Evolutionary conservation across 2,329 filamentous ascomycete genomes (phyloP).

Genomic region (Botryotinia globosa): DNA sequence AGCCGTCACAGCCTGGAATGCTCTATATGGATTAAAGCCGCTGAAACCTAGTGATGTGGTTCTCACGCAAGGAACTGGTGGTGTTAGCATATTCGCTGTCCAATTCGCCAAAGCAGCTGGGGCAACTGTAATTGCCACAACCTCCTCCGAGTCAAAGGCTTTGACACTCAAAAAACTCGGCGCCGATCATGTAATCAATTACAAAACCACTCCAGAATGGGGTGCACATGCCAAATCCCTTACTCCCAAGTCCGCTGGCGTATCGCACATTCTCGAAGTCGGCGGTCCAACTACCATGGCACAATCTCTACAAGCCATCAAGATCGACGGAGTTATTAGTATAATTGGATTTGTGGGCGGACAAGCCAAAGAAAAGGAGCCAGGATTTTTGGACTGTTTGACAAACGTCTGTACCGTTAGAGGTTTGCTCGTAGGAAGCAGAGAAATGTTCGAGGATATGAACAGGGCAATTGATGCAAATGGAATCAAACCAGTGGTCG

Average conservation of each 20-base stretch:
- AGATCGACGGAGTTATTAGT: constrained; percentile 43
- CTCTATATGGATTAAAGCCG: constrained; percentile 49
- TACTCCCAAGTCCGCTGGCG: constrained; percentile 41
- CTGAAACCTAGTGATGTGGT: constrained; percentile 41
- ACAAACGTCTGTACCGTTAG: constrained; percentile 44
- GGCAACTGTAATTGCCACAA: constrained; percentile 45
- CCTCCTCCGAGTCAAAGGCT: constrained; percentile 41
- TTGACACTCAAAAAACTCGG: constrained; percentile 42
- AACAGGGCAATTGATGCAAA: constrained; percentile 49
- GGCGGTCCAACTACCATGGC: constrained; percentile 42
- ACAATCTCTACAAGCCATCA: constrained; percentile 43
- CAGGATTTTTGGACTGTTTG: constrained; percentile 37
- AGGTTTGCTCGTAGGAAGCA: constrained; percentile 47
- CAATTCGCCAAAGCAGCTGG: constrained; percentile 45
- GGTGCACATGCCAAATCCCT: constrained; percentile 41
- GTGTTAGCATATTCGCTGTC: constrained; percentile 42
- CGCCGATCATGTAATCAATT: constrained; percentile 46
- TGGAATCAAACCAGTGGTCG: constrained; percentile 47
- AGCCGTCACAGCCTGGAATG: constrained; percentile 57
- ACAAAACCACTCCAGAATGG: constrained; percentile 43
- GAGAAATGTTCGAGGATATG: constrained; percentile 52
- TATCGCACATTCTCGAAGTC: constrained; percentile 47
- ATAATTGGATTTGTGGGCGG: constrained; percentile 42
- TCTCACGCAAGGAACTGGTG: constrained; percentile 45
- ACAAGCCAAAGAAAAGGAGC: constrained; percentile 27